Evolutionary conservation across 768 basidiomycete genomes (phyloP), one percentile per base, ranked within the genome.

Genomic region (Sutorius australiensis): DNA sequence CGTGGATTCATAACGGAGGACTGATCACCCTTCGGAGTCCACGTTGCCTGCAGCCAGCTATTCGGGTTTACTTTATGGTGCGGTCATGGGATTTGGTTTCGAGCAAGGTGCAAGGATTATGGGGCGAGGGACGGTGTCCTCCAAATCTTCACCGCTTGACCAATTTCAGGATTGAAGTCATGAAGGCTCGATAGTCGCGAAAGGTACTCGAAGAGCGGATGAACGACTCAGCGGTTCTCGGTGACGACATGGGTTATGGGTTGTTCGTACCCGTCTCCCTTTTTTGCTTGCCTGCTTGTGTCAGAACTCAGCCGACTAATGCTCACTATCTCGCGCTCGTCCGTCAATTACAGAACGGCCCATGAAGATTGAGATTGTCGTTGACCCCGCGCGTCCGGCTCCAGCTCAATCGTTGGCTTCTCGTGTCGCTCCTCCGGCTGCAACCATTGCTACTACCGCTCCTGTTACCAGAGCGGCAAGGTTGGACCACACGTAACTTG

Each of bases 361-460:
- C 21, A 97, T 98, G 94, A 95, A 94, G 80, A 94, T 98, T 57
- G 95, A 99, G 79, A 92, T 98, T 60, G 84, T 98, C 41, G 80
- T 95, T 68, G 92, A 95, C 75, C 92, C 92, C 12, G 79, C 85
- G 41, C 79, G 81, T 39, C 75, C 86, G n/a, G 77, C 82, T 6
- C 72, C 81, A 11, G 70, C 76, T 10, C 76, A 76, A 17, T 79
- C 89, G 5, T 78, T 99, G 58, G 83, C 83, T 16, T 82, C 89
- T 24, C 90, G 97, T 48, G 91, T 99, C 33, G 89, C 91, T 4
- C 90, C 92, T 33, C 80, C 82, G 13, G 71, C 73, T 16, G 71
- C 75, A 39, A 61, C 67, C 48, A 68, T 57, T 24, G 67, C 61
- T 47, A 56, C 59, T 5, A 33, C 55, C 3, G 12, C 56, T 40